These are phyloP conservation scores for Coleophoma cylindrospora DNA, from an alignment of 2,329 filamentous ascomycete species.

Conservation along the genomic window DNA sequence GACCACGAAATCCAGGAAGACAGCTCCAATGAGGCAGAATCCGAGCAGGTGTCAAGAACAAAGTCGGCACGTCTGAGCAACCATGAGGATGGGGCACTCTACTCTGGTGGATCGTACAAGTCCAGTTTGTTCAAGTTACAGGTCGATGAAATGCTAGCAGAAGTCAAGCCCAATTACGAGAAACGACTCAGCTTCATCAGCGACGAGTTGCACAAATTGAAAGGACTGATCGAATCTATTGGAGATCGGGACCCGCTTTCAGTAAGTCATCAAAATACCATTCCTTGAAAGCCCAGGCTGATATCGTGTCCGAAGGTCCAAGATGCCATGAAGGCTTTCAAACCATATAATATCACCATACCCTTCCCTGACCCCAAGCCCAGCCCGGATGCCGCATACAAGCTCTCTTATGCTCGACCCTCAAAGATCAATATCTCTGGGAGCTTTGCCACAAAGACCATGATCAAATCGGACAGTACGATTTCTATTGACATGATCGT, in stretches of 20 bases:
- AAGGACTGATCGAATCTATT: slow-evolving; percentile 50
- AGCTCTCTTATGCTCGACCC: slow-evolving; percentile 72
- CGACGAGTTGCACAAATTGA: slow-evolving; percentile 46
- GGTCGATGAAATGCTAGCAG: slow-evolving; percentile 55
- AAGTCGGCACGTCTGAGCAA: not conserved
- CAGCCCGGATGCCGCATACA: slow-evolving; percentile 71
- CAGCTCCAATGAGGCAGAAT: no score
- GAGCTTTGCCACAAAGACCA: slow-evolving; percentile 75
- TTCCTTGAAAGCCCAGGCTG: not conserved
- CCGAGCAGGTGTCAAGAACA: no score
- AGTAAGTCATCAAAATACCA: slow-evolving; percentile 21
- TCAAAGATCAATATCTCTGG: slow-evolving; percentile 80
- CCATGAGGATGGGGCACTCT: slow-evolving; percentile 30
- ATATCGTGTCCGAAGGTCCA: slow-evolving; percentile 44
- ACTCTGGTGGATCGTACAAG: slow-evolving; percentile 45
- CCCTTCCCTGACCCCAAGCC: slow-evolving; percentile 84
- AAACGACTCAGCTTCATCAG: slow-evolving; percentile 49
- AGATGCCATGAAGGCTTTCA: slow-evolving; percentile 64
- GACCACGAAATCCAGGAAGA: slow-evolving; percentile 8
- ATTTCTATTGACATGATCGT: slow-evolving; percentile 77
- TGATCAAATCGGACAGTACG: slow-evolving; percentile 55
- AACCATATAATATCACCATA: slow-evolving; percentile 62
- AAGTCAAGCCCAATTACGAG: slow-evolving; percentile 52
- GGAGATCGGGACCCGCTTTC: slow-evolving; percentile 41
- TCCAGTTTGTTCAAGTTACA: slow-evolving; percentile 65